Base-by-base conservation (phyloP, 169 alveolate species). In the Plasmodium gallinaceum region DNA sequence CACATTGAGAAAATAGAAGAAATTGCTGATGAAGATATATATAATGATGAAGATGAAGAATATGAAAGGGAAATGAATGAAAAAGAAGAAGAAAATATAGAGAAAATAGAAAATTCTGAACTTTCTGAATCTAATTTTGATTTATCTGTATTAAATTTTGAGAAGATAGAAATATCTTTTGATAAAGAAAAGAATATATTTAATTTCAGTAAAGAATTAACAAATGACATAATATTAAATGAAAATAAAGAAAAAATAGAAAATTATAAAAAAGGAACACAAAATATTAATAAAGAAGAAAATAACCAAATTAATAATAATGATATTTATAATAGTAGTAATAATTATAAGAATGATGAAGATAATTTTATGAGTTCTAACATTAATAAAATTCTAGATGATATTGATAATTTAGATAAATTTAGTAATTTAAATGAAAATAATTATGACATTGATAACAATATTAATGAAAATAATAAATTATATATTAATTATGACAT, bases 11-110 rank as follows among this genome's bases (percentile, higher is more conserved):
- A 83, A 8, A 57, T 61, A 0, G 91, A 83, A 20, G 65, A 43
- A 7, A 68, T 83, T 16, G 54, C 20, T 4, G 69, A 83, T 42
- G 91, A 83, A 16, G 70, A 54, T 26, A 32, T 45, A 60, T 83
- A 83, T 62, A 83, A 83, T 61, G 91, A 83, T 48, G 80, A 68
- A 32, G 85, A 83, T 68, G 83, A 83, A 62, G 52, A 83, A 20
- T 43, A 42, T 10, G 91, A 83, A 37, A 58, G 61, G 32, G 71
- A 83, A 46, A 7, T 68, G 46, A 57, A 52, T 1, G 18, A 24
- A 72, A 68, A 43, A 26, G 91, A 83, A 32, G 85, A 83, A 32
- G 16, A 62, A 18, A 60, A 52, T 14, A 78, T 65, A 16, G 89
- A 65, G 39, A 52, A 48, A 20, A 66, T 78, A 32, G 75, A 32